Evolutionary conservation across 2,329 filamentous ascomycete species (phyloP).

Genomic region (Botrytis aclada): DNA sequence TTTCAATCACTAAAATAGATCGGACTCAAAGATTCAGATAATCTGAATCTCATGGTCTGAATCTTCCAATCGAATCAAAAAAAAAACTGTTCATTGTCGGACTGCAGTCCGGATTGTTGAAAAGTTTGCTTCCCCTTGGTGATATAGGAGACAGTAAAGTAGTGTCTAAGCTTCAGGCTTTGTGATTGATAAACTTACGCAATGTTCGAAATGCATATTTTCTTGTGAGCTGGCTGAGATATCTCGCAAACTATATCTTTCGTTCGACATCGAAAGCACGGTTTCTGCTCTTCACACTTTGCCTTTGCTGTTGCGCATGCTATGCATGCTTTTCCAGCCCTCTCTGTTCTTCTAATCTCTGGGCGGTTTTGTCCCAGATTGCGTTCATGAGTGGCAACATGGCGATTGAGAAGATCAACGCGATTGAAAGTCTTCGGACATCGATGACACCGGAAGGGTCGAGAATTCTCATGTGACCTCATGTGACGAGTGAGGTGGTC

Average conservation of each 20-base stretch:
- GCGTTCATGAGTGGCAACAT: constrained; percentile 24
- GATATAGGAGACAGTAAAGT: not conserved
- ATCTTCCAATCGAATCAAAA: not conserved
- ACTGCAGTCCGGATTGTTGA: not conserved
- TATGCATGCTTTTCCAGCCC: constrained; percentile 25
- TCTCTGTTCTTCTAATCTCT: constrained; percentile 17
- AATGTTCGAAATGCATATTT: not conserved
- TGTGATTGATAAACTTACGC: not conserved
- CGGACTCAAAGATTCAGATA: not conserved
- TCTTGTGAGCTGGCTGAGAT: not conserved
- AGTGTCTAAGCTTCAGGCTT: not conserved
- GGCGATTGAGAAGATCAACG: constrained; percentile 23
- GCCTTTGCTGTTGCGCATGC: constrained; percentile 26
- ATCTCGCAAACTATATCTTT: constrained; percentile 24
- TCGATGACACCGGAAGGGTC: constrained; percentile 24
- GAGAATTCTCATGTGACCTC: constrained; percentile 30
- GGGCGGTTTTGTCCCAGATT: constrained; percentile 8
- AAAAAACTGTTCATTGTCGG: not conserved
- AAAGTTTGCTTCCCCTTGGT: not conserved
- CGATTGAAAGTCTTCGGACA: constrained; percentile 26
- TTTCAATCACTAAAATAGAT: no score
- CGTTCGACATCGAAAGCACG: constrained; percentile 25
- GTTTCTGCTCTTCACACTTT: constrained; percentile 30
- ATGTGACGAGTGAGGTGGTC: constrained; percentile 23
- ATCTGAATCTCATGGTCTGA: not conserved